Conservation (phyloP, 176 grass and related monocot species). For the Rhynchospora breviuscula region DNA sequence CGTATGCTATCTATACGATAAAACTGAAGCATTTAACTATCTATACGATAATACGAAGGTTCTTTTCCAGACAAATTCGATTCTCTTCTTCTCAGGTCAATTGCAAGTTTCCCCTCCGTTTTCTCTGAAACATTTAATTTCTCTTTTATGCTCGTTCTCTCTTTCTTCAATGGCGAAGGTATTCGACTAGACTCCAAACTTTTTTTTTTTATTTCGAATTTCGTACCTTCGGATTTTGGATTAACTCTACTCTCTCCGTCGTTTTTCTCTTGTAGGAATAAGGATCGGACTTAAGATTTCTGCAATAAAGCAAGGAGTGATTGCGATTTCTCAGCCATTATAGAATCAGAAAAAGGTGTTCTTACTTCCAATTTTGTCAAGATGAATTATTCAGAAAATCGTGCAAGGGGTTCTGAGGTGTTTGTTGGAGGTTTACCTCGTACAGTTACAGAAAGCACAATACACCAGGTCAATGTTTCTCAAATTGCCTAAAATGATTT, state of each 20-base stretch:
- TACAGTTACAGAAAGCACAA: conserved; percentile 47
- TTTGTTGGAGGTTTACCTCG: conserved; percentile 67
- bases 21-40: no score
- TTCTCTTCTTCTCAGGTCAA: background rate
- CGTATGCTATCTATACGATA: background rate
- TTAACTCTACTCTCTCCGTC: background rate
- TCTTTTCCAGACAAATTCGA: background rate
- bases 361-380: background rate
- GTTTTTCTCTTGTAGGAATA: conserved; percentile 26
- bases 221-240: background rate
- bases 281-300: conserved; percentile 20
- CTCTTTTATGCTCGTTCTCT: background rate
- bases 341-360: background rate
- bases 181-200: background rate
- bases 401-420: conserved; percentile 51
- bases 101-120: background rate
- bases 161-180: conserved; percentile 10
- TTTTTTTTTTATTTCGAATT: background rate
- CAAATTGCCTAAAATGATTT: background rate
- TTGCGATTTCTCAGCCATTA: background rate
- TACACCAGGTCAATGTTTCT: conserved; percentile 46
- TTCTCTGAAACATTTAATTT: background rate
- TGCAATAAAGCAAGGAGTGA: conserved; percentile 31
- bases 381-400: conserved; percentile 36
- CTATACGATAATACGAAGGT: no score